Base-by-base conservation (phyloP, 1,284 basidiomycete species). In the Rhodofomes roseus region DNA sequence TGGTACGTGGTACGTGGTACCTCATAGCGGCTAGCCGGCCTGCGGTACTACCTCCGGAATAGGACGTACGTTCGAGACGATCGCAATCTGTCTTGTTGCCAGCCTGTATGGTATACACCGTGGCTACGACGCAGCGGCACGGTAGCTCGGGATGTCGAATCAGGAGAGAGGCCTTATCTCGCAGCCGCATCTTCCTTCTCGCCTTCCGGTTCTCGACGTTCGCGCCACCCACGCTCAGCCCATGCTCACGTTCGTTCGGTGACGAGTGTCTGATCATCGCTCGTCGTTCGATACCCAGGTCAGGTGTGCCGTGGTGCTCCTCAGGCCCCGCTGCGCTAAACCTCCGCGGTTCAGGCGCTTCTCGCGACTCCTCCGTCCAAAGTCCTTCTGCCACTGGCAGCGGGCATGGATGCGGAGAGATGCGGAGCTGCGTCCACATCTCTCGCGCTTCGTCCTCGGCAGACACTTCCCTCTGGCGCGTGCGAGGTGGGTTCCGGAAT, bases 211-310 rank as follows among this genome's bases (percentile, higher is more conserved):
- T 29, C 46, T 48, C 46, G 25, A n/a, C 46, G 22, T 36, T 6
- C 31, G 18, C 9, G 23, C n/a, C 43, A 23, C 43, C 20, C 43
- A 22, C 43, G 23, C 12, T 7, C 43, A 18, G 20, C 31, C n/a
- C 50, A 34, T 25, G 50, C 50, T 31, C 50, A 34, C 50, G 50
- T 34, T 52, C 50, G 29, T 52, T 52, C 50, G 29, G 54, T n/a
- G 59, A 48, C 46, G 46, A 48, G 46, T 6, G 46, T 48, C 46
- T 54, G 57, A 57, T 52, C 55, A 44, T 27, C 36, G 55, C 56
- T 36, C 43, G 37, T 39, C 43, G 9, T 8, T 14, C 12, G 6
- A 6, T 46, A 4, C 25, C 25, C 16, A 22, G 11, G 46, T 48
- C 46, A 27, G 46, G 46, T 48, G 25, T 27, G 46, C 46, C 46